Base-by-base conservation (phyloP, 2,329 filamentous ascomycete genomes). In the Penicillium frequentans region DNA sequence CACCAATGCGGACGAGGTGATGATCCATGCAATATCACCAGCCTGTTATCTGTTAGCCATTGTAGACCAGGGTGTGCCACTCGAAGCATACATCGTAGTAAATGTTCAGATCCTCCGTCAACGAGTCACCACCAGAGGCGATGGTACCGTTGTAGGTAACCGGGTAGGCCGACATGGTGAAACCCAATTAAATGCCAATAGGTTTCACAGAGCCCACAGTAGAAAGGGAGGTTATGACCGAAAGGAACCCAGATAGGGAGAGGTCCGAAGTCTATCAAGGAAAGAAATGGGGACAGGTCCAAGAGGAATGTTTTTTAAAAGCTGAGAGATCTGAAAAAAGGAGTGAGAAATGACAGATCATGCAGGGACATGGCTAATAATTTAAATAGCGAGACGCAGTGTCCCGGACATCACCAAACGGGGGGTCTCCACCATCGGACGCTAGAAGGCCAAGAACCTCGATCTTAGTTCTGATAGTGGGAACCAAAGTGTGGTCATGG, bases 21-120 rank as follows among this genome's bases (percentile, higher is more conserved):
- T 81, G 70, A 96, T 85, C 88, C 90, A 96, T 56, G 88, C 85
- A 69, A 96, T 86, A 77, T 96, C 86, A 70, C 91, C 92, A 57
- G 87, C 83, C 88, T 93, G 27, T 29, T 3, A 35, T 37, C 11
- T 45, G 52, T 72, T 37, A 69, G 65, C 53, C 37, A 50, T 24
- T 42, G 39, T 42, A 6, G 39, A 42, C 10, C 10, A 19, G 2
- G 13, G 9, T 11, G 42, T 44, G 7, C 16, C 7, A 14, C 10
- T 44, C 16, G 14, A 23, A 31, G 10, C 59, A 49, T 64, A 69
- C 70, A 68, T 91, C 84, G 78, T 96, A 96, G 76, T 86, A 96
- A 67, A 93, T 79, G 76, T 96, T 96, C 64, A 96, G 82, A 75
- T 96, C 85, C 63, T 90, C 78, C 1, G 78, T 79, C 58, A 86